Base-by-base conservation (phyloP, 2,329 filamentous ascomycete species). In the Aspergillus pseudoterreus region DNA sequence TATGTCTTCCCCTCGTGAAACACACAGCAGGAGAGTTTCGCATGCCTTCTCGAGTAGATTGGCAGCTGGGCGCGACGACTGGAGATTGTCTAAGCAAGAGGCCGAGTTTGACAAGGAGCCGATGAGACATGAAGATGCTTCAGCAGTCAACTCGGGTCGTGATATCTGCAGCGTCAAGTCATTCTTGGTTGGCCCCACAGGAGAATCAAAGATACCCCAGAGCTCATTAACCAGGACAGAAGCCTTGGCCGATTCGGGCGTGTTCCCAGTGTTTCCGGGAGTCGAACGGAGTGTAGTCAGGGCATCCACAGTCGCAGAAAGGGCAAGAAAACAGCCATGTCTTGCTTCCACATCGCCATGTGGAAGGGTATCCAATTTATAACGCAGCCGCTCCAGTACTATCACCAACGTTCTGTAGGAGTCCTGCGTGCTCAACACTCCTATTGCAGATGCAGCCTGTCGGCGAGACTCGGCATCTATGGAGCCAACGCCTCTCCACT, bases 401-500 rank as follows among this genome's bases (percentile, higher is more conserved):
- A 63, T 52, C 2, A 50, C 48, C 41, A 74, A 53, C 1, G 63
- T 64, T 36, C 62, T 63, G 57, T 63, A 70, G 1, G 60, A 62
- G 41, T 62, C 51, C 36, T 72, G 68, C 5, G 57, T 57, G 39
- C 70, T 71, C 30, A 77, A 52, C 12, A 51, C 56, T 11, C 89
- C 89, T 60, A 92, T 84, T 0, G 88, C 85, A 1, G 71, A 71
- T 1, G 88, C 90, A 12, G 90, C 86, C 45, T 82, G 80, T 59
- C 89, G 80, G 54, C 94, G 82, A 1, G 90, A 90, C 5, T 79
- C 75, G 0, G 84, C 80, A 67, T 96, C 91, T 8, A 84, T 77
- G 57, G 95, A 90, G 0, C 86, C 85, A n/a, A 95, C 82, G 1
- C 94, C 94, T 68, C 92, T 82, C 94, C 94, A 99, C 17, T 83